A percentile compares a stretch with the other conserved stretches of the same genome.
These are phyloP conservation scores for Pleurotus djamor DNA, from an alignment of 768 basidiomycete genomes.

Conservation along the genomic window DNA sequence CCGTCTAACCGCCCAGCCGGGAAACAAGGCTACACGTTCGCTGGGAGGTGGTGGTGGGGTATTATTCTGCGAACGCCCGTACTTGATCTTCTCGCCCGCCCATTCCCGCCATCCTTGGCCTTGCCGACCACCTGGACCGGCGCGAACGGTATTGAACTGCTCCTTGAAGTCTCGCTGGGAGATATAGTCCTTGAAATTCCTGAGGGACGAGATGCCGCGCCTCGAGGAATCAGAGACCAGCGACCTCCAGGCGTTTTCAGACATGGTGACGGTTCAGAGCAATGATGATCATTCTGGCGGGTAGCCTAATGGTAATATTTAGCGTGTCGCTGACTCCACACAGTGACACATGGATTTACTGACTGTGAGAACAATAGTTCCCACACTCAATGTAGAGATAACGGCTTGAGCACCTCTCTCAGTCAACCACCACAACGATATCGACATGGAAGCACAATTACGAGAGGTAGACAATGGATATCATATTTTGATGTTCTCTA, in stretches of 20 bases:
- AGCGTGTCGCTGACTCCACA: too few species aligned
- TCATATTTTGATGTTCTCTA: too few species aligned
- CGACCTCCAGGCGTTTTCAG: constrained; percentile 32
- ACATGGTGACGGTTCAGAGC: constrained; percentile 20
- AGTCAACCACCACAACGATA: too few species aligned
- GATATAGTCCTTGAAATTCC: constrained; percentile 46
- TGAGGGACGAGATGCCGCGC: constrained; percentile 17
- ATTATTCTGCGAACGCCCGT: constrained; percentile 16
- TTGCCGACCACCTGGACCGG: constrained; percentile 2
- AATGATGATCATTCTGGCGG: not conserved
- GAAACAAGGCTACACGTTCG: constrained; percentile 65
- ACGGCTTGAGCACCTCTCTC: too few species aligned
- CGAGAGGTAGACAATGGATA: constrained; percentile 44
- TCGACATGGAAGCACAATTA: constrained; percentile 41
- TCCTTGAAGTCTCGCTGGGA: constrained; percentile 37
- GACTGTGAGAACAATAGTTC: too few species aligned
- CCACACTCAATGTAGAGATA: too few species aligned
- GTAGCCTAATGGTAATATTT: too few species aligned
- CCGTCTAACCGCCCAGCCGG: constrained; percentile 74
- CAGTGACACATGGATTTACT: too few species aligned
- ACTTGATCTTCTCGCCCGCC: constrained; percentile 57
- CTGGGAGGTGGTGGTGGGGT: constrained; percentile 11
- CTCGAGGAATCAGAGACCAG: constrained; percentile 27
- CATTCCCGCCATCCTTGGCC: constrained; percentile 57
- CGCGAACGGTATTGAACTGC: constrained; percentile 17